phyloP scores from a whole-genome alignment of 208 protist species.

The Acanthamoeba culbertsoni region DNA sequence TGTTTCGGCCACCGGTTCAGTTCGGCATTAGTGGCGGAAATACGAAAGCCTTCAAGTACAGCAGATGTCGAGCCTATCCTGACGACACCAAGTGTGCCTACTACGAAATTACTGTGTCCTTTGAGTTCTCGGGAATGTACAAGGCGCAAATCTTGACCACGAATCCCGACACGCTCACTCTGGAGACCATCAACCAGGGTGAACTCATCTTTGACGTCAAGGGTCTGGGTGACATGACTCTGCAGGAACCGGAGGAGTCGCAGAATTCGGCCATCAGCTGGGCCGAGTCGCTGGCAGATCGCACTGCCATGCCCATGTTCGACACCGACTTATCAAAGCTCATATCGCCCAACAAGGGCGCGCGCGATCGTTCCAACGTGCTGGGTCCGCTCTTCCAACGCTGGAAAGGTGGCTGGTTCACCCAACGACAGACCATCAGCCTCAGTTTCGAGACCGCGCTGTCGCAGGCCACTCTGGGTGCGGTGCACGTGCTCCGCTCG shows the following conservation, averaged over 20 bases:
- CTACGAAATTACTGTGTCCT: not conserved
- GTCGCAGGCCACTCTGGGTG: not conserved
- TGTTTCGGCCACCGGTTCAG: not conserved
- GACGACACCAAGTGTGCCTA: not conserved
- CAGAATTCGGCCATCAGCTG: not conserved
- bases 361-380: not conserved
- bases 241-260: not conserved
- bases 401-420: not conserved
- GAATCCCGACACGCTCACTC: not conserved
- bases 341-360: constrained; percentile 34
- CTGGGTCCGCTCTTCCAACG: not conserved
- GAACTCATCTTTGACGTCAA: not conserved
- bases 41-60: not conserved
- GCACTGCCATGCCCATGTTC: not conserved
- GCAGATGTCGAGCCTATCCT: not conserved
- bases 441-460: not conserved
- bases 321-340: not conserved
- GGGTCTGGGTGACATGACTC: not conserved
- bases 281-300: not conserved
- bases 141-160: not conserved
- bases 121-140: not conserved
- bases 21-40: not conserved
- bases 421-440: not conserved
- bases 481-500: not conserved
- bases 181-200: not conserved